These are phyloP conservation scores for Magnusiomyces clavatus DNA, from an alignment of 1,139 yeast species.

Conservation along the genomic window DNA sequence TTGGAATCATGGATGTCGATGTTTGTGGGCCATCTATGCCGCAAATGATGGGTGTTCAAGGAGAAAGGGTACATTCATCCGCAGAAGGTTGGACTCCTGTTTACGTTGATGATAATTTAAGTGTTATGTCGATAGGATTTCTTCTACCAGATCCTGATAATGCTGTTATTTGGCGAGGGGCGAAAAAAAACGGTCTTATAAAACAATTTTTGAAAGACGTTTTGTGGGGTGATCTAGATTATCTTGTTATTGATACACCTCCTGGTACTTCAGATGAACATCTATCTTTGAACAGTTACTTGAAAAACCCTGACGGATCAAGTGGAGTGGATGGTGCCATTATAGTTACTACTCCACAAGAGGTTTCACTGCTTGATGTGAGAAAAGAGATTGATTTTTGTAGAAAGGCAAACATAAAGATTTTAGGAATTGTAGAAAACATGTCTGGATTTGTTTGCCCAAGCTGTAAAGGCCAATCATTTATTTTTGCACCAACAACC, in stretches of 20 bases:
- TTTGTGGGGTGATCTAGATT: slow-evolving; percentile 92
- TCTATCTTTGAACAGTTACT: slow-evolving; percentile 74
- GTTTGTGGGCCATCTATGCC: slow-evolving; percentile 98
- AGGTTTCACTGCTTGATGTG: slow-evolving; percentile 89
- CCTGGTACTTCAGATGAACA: slow-evolving; percentile 99
- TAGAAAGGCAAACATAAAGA: slow-evolving; percentile 75
- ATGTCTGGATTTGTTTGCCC: slow-evolving; percentile 99
- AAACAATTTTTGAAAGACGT: slow-evolving; percentile 93
- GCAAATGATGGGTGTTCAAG: slow-evolving; percentile 85
- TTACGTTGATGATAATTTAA: slow-evolving; percentile 88
- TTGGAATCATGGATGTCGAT: slow-evolving; percentile 96
- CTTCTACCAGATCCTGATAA: slow-evolving; percentile 92
- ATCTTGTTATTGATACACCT: slow-evolving; percentile 89
- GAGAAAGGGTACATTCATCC: slow-evolving; percentile 81
- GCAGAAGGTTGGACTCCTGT: slow-evolving; percentile 96
- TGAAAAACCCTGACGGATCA: slow-evolving; percentile 46
- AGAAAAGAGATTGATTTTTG: slow-evolving; percentile 95
- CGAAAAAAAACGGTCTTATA: slow-evolving; percentile 86
- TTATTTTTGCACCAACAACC: slow-evolving; percentile 89
- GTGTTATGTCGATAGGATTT: slow-evolving; percentile 91
- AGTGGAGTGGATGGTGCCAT: slow-evolving; percentile 94
- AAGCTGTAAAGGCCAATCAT: slow-evolving; percentile 79
- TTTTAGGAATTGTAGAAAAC: slow-evolving; percentile 89
- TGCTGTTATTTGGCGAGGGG: slow-evolving; percentile 96
- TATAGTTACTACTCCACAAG: slow-evolving; percentile 95